Percentiles rank a stretch among this genome's conserved stretches.
These are phyloP conservation scores for Podila verticillata DNA, from an alignment of 192 early-diverging fungal genomes.

Conservation along the genomic window DNA sequence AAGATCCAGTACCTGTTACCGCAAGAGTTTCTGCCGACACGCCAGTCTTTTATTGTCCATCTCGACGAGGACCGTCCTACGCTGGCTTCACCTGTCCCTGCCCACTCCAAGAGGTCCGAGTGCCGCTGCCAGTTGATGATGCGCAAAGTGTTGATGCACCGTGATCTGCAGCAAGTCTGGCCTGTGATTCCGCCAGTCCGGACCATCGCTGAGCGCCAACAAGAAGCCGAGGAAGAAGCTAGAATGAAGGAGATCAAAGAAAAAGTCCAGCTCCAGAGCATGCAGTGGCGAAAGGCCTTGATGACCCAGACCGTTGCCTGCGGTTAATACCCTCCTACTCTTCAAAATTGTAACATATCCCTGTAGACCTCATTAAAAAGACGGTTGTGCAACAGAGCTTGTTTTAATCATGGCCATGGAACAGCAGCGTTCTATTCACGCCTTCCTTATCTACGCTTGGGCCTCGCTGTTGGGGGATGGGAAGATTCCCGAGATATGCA, in stretches of 20 bases:
- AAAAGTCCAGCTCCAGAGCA: constrained; percentile 43
- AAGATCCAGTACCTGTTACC: constrained; percentile 40
- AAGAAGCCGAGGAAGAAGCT: constrained; percentile 43
- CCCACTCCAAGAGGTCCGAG: constrained; percentile 23
- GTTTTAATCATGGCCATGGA: too few species aligned
- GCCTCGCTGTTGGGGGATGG: too few species aligned
- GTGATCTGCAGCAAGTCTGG: constrained; percentile 41
- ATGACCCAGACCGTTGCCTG: constrained; percentile 31
- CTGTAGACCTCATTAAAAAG: too few species aligned
- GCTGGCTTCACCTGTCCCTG: constrained; percentile 32
- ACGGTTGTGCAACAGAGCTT: too few species aligned
- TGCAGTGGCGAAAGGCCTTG: constrained; percentile 38
- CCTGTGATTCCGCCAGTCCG: constrained; percentile 20
- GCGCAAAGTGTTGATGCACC: constrained; percentile 44
- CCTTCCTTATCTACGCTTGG: too few species aligned
- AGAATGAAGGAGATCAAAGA: constrained; percentile 43
- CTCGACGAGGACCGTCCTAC: constrained; percentile 46
- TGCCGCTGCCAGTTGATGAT: constrained; percentile 51
- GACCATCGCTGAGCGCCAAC: constrained; percentile 25
- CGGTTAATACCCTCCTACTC: constrained; percentile 7
- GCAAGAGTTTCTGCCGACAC: constrained; percentile 35
- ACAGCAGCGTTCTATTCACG: too few species aligned
- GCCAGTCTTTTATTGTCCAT: constrained; percentile 43
- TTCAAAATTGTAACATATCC: not conserved
- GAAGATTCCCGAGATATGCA: too few species aligned